Evolutionary conservation across 345 rosid species (phyloP).

Genomic region (Gossypium turneri): DNA sequence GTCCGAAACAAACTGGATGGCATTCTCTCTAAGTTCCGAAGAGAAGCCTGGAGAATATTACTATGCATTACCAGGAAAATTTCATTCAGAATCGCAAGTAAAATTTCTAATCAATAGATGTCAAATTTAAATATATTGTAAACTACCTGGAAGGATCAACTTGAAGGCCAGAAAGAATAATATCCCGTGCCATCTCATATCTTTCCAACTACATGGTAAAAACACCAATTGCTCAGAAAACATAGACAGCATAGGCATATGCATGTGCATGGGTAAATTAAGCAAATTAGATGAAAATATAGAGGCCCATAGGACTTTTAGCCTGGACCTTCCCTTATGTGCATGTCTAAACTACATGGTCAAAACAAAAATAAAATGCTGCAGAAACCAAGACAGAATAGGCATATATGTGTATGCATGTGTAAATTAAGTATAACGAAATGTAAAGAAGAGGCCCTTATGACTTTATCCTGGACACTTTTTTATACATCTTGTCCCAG

Average conservation of each 20-base stretch:
- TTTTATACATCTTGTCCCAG: background rate
- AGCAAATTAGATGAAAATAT: background rate
- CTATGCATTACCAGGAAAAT: slow-evolving; percentile 55
- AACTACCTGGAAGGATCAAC: slow-evolving; percentile 79
- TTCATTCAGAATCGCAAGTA: slow-evolving; percentile 6
- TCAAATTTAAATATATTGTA: slow-evolving; percentile 10
- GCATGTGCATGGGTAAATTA: background rate
- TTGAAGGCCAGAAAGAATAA: slow-evolving; percentile 82
- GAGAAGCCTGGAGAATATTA: slow-evolving; percentile 66
- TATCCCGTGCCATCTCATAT: slow-evolving; percentile 71
- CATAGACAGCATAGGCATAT: background rate
- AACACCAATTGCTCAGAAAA: background rate
- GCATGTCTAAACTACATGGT: background rate
- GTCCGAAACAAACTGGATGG: slow-evolving; percentile 30
- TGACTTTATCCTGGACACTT: background rate
- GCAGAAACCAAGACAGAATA: background rate
- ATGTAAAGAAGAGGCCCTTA: slow-evolving; percentile 4
- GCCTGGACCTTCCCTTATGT: background rate
- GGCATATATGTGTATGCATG: background rate
- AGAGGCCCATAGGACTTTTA: slow-evolving; percentile 8
- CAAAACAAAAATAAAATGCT: background rate
- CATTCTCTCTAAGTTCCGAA: slow-evolving; percentile 54
- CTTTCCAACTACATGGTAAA: slow-evolving; percentile 67
- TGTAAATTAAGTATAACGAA: background rate
- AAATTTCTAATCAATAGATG: slow-evolving; percentile 4